Evolutionary conservation across 192 early-diverging fungal species (phyloP).

Genomic region (Podila epigama): DNA sequence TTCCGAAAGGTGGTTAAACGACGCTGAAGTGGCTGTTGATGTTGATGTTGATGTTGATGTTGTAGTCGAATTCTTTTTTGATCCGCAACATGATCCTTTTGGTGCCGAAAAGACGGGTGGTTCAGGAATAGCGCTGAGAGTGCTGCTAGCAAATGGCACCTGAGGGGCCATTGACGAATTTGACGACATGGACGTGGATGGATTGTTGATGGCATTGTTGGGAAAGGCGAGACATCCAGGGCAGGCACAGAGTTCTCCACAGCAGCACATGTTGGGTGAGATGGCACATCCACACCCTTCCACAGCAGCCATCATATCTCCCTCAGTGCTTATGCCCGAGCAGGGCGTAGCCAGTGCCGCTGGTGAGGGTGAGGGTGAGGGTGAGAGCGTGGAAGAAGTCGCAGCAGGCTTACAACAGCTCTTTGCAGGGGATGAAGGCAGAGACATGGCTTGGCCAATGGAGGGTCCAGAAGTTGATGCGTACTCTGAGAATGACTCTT

Average conservation of each 20-base stretch:
- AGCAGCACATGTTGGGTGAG: slow-evolving; percentile 47
- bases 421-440: neutral
- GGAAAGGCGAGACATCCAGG: slow-evolving; percentile 48
- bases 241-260: slow-evolving; percentile 43
- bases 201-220: too few relatives aligned
- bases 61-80: too few relatives aligned
- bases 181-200: neutral
- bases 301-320: slow-evolving; percentile 3
- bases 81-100: neutral
- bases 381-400: too few relatives aligned
- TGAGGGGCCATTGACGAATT: neutral
- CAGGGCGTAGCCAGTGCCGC: neutral
- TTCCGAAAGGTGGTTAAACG: slow-evolving; percentile 21
- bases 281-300: slow-evolving; percentile 47
- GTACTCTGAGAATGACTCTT: neutral
- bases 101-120: neutral
- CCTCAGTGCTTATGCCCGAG: slow-evolving; percentile 31
- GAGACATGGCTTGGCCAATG: neutral
- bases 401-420: neutral
- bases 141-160: neutral
- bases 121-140: neutral
- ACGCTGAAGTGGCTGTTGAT: neutral
- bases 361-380: neutral
- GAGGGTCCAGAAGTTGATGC: neutral
- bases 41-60: neutral